Percentiles rank a stretch among this genome's conserved stretches.
Evolutionary conservation across 1,284 basidiomycete genomes (phyloP).

Genomic region (Ustilago nuda): DNA sequence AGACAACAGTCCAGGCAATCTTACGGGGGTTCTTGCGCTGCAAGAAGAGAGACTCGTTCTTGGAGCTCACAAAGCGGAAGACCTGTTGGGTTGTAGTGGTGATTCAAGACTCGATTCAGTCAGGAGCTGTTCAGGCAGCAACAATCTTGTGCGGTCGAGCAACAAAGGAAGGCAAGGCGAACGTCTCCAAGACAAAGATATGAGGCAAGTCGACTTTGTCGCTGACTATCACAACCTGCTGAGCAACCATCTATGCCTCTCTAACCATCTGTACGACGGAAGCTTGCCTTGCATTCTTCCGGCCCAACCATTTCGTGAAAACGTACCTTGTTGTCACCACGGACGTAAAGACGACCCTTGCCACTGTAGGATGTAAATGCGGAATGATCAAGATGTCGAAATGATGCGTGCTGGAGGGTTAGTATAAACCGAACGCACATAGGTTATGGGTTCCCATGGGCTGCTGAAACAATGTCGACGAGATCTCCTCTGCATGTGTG

Average conservation of each 20-base stretch:
- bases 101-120: neutral
- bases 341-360: slow-evolving; percentile 68
- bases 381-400: neutral
- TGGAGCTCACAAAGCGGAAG: slow-evolving; percentile 68
- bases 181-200: neutral
- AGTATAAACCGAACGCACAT: neutral
- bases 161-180: neutral
- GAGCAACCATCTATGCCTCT: too few species aligned
- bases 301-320: neutral
- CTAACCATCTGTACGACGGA: neutral
- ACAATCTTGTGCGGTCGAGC: too few species aligned
- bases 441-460: slow-evolving; percentile 12
- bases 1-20: slow-evolving; percentile 97
- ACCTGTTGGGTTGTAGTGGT: slow-evolving; percentile 20
- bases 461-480: slow-evolving; percentile 7
- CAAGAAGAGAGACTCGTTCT: slow-evolving; percentile 93
- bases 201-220: too few species aligned
- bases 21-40: slow-evolving; percentile 99
- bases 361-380: slow-evolving; percentile 50
- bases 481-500: too few species aligned
- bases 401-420: slow-evolving; percentile 7
- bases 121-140: neutral
- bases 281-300: neutral
- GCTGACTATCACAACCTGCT: too few species aligned
- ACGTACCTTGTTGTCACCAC: slow-evolving; percentile 69